Evolutionary conservation across 352 stramenopile species (phyloP).

Genomic region (Globisporangium okanoganense): DNA sequence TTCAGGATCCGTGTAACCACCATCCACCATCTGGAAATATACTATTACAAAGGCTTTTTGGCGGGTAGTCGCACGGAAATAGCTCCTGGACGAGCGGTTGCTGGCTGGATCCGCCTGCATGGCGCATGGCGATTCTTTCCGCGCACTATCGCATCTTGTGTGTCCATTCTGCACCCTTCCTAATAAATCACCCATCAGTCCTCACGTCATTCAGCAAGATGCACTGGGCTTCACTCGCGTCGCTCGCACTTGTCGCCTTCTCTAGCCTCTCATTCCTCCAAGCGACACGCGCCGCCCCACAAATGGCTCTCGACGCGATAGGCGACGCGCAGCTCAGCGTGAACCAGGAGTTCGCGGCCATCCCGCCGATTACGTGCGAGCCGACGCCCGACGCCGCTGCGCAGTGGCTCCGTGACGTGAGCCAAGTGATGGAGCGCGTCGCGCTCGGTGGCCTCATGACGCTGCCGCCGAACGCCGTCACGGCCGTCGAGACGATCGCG

Average conservation of each 20-base stretch:
- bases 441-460: slow-evolving; percentile 31
- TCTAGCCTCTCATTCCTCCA: neutral
- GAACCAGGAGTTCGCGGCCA: slow-evolving; percentile 27
- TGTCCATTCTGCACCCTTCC: neutral
- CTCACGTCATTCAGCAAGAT: slow-evolving; percentile 1
- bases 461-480: slow-evolving; percentile 30
- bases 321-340: slow-evolving; percentile 16
- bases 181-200: neutral
- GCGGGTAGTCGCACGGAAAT: neutral
- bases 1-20: neutral
- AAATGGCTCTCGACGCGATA: neutral
- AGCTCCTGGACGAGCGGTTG: neutral
- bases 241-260: neutral
- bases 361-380: slow-evolving; percentile 25
- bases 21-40: neutral
- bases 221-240: neutral
- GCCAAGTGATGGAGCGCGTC: slow-evolving; percentile 41
- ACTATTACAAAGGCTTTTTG: neutral
- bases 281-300: neutral
- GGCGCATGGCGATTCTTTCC: neutral
- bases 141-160: neutral
- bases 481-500: slow-evolving; percentile 32
- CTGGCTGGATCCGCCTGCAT: neutral
- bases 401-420: slow-evolving; percentile 32
- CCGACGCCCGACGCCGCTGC: slow-evolving; percentile 17